These are phyloP conservation scores for Metarhizium anisopliae DNA, from an alignment of 2,329 filamentous ascomycete genomes.

Conservation along the genomic window DNA sequence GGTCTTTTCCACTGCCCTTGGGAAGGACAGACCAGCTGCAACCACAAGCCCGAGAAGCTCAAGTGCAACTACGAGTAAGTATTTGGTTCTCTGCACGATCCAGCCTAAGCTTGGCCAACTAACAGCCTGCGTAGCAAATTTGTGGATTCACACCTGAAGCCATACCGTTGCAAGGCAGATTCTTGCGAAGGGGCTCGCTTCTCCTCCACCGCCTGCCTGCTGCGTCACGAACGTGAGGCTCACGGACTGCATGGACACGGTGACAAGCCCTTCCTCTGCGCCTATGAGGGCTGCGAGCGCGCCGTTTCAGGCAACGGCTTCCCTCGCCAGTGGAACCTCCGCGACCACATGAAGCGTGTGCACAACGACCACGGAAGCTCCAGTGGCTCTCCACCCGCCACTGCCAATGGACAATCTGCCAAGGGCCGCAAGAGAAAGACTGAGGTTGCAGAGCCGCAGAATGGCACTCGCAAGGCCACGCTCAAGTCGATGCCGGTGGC, in stretches of 20 bases:
- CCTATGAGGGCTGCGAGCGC: conserved; percentile 80
- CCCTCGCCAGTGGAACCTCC: conserved; percentile 88
- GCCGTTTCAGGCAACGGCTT: conserved; percentile 78
- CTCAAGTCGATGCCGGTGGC: conserved; percentile 29
- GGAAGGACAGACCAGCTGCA: conserved; percentile 62
- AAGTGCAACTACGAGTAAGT: conserved; percentile 99
- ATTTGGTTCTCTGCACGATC: conserved; percentile 9
- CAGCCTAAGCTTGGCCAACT: conserved; percentile 9
- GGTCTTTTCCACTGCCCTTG: conserved; percentile 92
- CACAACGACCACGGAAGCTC: conserved; percentile 55
- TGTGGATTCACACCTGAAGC: conserved; percentile 92
- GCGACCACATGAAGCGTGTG: conserved; percentile 95
- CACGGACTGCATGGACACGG: conserved; percentile 94
- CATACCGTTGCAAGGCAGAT: conserved; percentile 84
- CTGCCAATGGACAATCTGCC: conserved; percentile 20
- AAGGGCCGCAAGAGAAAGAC: conserved; percentile 53
- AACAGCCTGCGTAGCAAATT: conserved; percentile 62
- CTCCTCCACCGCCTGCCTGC: conserved; percentile 88
- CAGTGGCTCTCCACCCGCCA: conserved; percentile 31
- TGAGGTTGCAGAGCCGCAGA: conserved; percentile 33
- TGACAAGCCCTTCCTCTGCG: conserved; percentile 84
- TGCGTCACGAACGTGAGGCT: conserved; percentile 90
- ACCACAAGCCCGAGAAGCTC: conserved; percentile 87
- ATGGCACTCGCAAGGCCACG: conserved; percentile 39
- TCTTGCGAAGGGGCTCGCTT: conserved; percentile 81